Evolutionary conservation across 2,329 filamentous ascomycete species (phyloP).

Genomic region (Fusarium sp.): DNA sequence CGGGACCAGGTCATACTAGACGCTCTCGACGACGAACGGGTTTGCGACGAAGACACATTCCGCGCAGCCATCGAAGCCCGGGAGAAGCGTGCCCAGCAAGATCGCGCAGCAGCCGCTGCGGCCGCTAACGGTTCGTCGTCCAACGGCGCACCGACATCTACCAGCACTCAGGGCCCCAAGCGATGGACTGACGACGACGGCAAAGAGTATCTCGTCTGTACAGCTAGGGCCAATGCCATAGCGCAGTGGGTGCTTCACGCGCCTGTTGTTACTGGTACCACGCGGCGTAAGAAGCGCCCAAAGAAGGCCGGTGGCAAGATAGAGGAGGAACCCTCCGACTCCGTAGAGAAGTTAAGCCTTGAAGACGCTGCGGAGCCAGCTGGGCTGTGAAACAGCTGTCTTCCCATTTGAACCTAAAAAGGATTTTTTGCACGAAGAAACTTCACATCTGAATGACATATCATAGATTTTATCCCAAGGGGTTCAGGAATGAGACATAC

Average conservation of each 20-base stretch:
- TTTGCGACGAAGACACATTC: slow-evolving; percentile 74
- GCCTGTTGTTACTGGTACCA: slow-evolving; percentile 54
- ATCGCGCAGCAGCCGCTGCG: slow-evolving; percentile 8
- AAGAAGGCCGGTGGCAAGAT: slow-evolving; percentile 39
- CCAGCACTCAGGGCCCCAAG: slow-evolving; percentile 50
- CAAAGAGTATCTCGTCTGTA: slow-evolving; percentile 75
- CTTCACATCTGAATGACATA: not conserved
- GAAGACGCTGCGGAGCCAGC: slow-evolving; percentile 3
- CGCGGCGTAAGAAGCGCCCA: slow-evolving; percentile 54
- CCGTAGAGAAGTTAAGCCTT: slow-evolving; percentile 21
- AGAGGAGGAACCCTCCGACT: slow-evolving; percentile 15
- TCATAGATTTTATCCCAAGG: not conserved
- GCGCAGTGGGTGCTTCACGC: slow-evolving; percentile 75
- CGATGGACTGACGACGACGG: slow-evolving; percentile 73
- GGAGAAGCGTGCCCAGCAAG: slow-evolving; percentile 66
- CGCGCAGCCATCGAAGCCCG: slow-evolving; percentile 70
- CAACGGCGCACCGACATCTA: not conserved
- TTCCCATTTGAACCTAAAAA: not conserved
- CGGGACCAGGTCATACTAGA: slow-evolving; percentile 75
- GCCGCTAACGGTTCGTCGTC: slow-evolving; percentile 2
- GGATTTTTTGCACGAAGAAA: not conserved
- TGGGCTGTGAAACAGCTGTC: not conserved
- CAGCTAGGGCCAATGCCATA: slow-evolving; percentile 75
- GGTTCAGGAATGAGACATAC: not conserved
- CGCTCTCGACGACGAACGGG: slow-evolving; percentile 73